Evolutionary conservation across 202 grass and related monocot genomes (phyloP), one percentile per base, ranked within the genome.

Genomic region (Setaria viridis): DNA sequence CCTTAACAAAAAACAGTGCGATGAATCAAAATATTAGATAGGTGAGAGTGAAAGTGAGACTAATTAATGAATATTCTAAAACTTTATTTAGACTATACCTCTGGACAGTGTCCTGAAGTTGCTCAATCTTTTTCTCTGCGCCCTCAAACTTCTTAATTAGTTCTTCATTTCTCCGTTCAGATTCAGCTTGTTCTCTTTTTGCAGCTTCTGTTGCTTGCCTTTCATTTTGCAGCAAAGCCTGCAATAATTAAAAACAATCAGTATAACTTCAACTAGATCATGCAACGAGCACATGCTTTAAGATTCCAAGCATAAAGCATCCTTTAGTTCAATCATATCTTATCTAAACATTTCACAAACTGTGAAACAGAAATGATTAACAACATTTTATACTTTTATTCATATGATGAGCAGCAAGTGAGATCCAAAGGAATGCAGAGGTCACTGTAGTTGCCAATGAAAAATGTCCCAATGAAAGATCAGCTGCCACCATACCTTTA

Each of bases 71-170:
- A 73, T 29, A 81, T 82, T 73, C 70, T 25, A 25, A 32, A 51
- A 43, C 20, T 62, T 81, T 87, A 77, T 74, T 77, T 72, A 72
- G 32, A 79, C 67, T 75, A 78, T 82, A 99, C 97, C 97, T 97
- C 85, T 93, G 94, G 46, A 89, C 89, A 84, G 80, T 94, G 72
- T 99, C 92, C 87, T 99, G 92, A 91, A 99, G 88, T 89, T 93
- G 94, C 85, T 99, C 89, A 14, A 91, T 84, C 88, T 90, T 94
- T 92, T 96, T 91, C 72, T 94, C 92, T 67, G 94, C 72, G 8
- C 87, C 82, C 91, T 93, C 94, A 45, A 97, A 87, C 80, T 99
- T 99, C 85, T 94, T 94, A 70, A 87, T 72, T 74, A 99, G 73
- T 81, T 99, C 90, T 93, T 93, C 91, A 85, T 94, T 97, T 89